phyloP scores from a whole-genome alignment of 495 filamentous ascomycete species.

The Niebla homalea region DNA sequence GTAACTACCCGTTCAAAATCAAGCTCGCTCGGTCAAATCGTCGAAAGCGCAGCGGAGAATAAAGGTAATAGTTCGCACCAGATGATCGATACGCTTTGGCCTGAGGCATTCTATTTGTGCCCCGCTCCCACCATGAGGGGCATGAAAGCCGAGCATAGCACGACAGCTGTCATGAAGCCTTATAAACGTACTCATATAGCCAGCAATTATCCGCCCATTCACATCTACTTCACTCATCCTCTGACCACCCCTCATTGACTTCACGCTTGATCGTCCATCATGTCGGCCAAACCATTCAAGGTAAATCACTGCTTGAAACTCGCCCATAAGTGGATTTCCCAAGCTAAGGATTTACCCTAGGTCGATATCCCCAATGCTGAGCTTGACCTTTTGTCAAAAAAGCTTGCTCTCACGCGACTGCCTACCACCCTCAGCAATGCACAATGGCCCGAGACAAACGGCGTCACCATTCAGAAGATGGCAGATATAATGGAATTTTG shows the following conservation, averaged over 20 bases:
- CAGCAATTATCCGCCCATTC: background rate
- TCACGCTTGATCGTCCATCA: background rate
- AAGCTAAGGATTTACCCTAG: background rate
- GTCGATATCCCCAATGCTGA: conserved; percentile 16
- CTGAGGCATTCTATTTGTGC: no score
- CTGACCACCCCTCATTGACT: background rate
- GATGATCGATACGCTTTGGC: no score
- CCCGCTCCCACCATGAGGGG: no score
- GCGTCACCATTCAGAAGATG: conserved; percentile 3
- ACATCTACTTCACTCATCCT: no score
- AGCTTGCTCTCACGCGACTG: conserved; percentile 41
- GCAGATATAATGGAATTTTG: conserved; percentile 12
- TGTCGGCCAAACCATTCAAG: background rate
- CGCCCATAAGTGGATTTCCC: background rate
- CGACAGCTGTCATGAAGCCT: no score
- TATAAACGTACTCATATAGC: no score
- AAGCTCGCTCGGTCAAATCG: no score
- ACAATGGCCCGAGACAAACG: conserved; percentile 6
- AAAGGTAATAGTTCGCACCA: no score
- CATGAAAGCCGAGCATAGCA: no score
- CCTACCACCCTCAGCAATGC: conserved; percentile 15
- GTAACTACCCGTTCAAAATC: no score
- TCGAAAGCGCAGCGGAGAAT: no score
- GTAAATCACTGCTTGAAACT: background rate
- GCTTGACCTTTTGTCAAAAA: conserved; percentile 38